Evolutionary conservation across 73 alveolate genomes (phyloP), one percentile per base, ranked within the genome.

Genomic region (Effrenium voratum): DNA sequence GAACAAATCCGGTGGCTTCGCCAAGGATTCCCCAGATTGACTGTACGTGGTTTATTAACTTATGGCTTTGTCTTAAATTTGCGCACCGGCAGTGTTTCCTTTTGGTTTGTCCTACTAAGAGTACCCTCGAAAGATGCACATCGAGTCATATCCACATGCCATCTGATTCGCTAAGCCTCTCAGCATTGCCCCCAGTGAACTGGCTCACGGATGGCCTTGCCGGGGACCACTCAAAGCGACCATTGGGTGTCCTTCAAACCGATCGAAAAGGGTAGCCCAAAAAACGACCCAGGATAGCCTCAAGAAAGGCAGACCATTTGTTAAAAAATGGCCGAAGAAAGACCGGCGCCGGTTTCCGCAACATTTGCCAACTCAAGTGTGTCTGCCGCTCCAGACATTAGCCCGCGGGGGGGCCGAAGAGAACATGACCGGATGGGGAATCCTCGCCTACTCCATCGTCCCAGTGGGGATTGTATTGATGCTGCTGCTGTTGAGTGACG

Each of bases 361-460:
- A 40, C 26, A 63, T 40, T 16, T 34, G 10, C 77, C 26, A 40
- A 34, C 77, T 34, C 40, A 28, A 34, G 40, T 34, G n/a, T 57
- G 16, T 57, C 0, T 22, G n/a, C 72, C 28, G 16, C 72, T 57
- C 72, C 72, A 22, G 72, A 57, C 28, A 22, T 57, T 22, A 22
- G 3, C 1, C n/a, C 16, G 28, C 16, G 72, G 72, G 72, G 16
- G 72, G 28, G 72, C 0, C 40, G 28, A 40, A 50, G 44, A 15
- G 46, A 22, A 45, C 22, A 73, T 73, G 83, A 73, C 83, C 40
- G 83, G 83, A 73, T 73, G 83, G 83, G 83, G 83, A 46, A 73
- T 73, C 36, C 34, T 73, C 83, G 83, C 83, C 36, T 73, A 73
- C 49, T 38, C 50, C 4, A 28, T 73, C 6, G 83, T 73, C 2